These are phyloP conservation scores for Rhodotorula sp. DNA, from an alignment of 1,284 basidiomycete species.

Conservation along the genomic window DNA sequence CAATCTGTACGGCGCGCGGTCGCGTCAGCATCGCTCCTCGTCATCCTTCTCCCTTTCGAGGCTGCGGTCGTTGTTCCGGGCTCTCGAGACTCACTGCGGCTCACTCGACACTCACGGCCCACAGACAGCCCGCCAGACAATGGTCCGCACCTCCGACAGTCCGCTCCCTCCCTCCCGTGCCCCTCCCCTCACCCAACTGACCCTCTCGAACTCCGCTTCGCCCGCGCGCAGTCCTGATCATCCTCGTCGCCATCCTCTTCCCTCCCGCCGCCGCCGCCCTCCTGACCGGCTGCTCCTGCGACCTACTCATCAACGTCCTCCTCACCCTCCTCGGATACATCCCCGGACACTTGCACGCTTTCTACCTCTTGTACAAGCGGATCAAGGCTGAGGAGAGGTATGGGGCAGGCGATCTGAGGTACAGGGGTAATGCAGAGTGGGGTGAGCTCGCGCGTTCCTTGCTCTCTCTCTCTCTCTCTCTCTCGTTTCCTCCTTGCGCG, in stretches of 20 bases:
- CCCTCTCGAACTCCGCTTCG: no score
- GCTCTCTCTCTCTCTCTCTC: background rate
- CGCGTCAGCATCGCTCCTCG: no score
- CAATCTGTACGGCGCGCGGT: conserved; percentile 6
- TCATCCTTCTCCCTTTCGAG: no score
- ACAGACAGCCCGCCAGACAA: background rate
- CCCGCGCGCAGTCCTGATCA: conserved; percentile 1
- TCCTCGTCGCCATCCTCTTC: conserved; percentile 16
- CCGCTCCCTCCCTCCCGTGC: background rate
- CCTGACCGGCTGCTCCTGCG: conserved; percentile 6
- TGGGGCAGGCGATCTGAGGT: background rate
- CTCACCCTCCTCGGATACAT: conserved; percentile 11
- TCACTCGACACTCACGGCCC: no score
- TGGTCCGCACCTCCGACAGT: conserved; percentile 4
- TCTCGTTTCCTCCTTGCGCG: no score
- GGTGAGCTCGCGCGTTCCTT: background rate
- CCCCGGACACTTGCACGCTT: conserved; percentile 1
- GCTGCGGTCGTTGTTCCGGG: no score
- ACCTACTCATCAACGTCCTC: conserved; percentile 7
- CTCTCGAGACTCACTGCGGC: no score
- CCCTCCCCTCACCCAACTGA: background rate
- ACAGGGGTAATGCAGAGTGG: conserved; percentile 11
- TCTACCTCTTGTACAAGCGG: conserved; percentile 5
- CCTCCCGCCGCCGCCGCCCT: conserved; percentile 10
- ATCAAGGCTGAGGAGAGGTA: conserved; percentile 10